phyloP scores from a whole-genome alignment of 1,284 basidiomycete genomes.

The Fomitopsis betulina region DNA sequence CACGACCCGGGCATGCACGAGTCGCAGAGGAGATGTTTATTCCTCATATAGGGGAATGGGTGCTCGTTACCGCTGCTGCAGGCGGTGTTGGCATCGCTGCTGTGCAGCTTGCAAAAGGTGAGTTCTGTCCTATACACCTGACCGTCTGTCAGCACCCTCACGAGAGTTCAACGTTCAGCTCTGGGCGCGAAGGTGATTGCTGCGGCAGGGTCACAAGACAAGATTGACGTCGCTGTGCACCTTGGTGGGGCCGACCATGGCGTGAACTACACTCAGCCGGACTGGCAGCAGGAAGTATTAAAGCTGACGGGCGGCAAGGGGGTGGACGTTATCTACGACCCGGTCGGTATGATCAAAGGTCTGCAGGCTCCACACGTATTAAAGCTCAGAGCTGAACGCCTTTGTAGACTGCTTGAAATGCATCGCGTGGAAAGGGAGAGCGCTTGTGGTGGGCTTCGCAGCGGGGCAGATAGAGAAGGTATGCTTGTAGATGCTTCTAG shows the following conservation, averaged over 20 bases:
- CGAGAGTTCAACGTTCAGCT: constrained; percentile 43
- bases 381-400: constrained; percentile 4
- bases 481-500: constrained; percentile 27
- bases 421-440: constrained; percentile 91
- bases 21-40: neutral
- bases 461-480: constrained; percentile 89
- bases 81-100: constrained; percentile 92
- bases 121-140: constrained; percentile 3
- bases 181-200: constrained; percentile 79
- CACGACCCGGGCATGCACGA: neutral
- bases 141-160: constrained; percentile 6
- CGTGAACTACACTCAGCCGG: constrained; percentile 60
- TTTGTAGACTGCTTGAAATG: constrained; percentile 76
- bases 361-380: neutral
- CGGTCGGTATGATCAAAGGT: constrained; percentile 78
- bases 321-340: constrained; percentile 87
- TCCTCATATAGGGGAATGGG: constrained; percentile 69
- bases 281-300: constrained; percentile 76
- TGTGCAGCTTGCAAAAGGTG: constrained; percentile 86
- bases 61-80: constrained; percentile 85
- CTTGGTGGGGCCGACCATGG: constrained; percentile 69
- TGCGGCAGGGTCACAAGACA: constrained; percentile 66
- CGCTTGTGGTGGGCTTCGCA: constrained; percentile 90
- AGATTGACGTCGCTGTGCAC: constrained; percentile 65
- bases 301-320: constrained; percentile 77